A percentile compares a stretch with the other conserved stretches of the same genome.
Evolutionary conservation across 805 yeast genomes (phyloP).

Genomic region (Clavispora vitiphila): DNA sequence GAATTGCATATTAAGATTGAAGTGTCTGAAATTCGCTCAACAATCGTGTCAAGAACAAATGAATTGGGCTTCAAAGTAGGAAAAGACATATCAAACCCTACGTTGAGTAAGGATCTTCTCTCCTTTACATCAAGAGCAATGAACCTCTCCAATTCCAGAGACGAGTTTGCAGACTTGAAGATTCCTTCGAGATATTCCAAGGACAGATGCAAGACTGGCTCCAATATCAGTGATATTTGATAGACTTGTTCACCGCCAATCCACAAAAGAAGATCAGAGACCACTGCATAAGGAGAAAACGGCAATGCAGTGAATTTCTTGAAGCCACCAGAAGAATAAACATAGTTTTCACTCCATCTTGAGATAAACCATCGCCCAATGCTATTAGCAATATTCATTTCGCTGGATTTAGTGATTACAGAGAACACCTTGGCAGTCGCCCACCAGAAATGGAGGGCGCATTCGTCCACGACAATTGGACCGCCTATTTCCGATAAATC

Average conservation of each 20-base stretch:
- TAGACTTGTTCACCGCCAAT: constrained; percentile 21
- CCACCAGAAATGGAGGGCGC: constrained; percentile 53
- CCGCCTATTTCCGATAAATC: constrained; percentile 60
- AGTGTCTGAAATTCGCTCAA: neutral
- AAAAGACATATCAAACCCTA: neutral
- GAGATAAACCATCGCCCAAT: constrained; percentile 48
- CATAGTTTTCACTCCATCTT: constrained; percentile 37
- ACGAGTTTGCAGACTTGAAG: neutral
- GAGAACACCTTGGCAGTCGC: constrained; percentile 19
- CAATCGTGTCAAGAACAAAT: neutral
- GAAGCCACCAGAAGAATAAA: constrained; percentile 3
- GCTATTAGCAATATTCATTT: constrained; percentile 18
- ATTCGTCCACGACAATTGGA: constrained; percentile 44
- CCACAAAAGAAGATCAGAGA: constrained; percentile 40
- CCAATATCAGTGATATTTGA: neutral
- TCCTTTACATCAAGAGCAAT: neutral
- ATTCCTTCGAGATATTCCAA: neutral
- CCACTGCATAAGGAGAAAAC: neutral
- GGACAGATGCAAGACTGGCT: neutral
- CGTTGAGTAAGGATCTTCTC: neutral
- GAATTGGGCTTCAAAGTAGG: neutral
- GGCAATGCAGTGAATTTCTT: constrained; percentile 1
- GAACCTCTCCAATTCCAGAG: neutral
- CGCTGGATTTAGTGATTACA: neutral
- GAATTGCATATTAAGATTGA: neutral